A percentile compares a stretch with the other conserved stretches of the same genome.
phyloP scores from a whole-genome alignment of 495 filamentous ascomycete species.

The Hyaloscypha variabilis region DNA sequence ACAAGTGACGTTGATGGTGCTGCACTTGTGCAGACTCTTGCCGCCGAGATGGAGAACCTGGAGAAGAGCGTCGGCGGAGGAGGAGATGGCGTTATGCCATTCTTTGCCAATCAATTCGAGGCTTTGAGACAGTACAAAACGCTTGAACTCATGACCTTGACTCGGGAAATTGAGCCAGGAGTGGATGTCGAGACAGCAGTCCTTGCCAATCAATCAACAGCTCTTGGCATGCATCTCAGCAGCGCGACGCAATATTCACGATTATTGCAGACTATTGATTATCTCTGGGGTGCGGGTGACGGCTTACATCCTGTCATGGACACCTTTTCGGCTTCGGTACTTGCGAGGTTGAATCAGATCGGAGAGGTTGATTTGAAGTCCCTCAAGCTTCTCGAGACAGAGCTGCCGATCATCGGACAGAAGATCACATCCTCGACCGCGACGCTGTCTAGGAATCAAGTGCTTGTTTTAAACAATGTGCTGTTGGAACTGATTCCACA shows the following conservation, averaged over 20 bases:
- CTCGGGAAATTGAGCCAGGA: background rate
- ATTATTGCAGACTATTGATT: constrained; percentile 45
- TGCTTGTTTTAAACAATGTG: constrained; percentile 19
- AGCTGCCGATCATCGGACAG: constrained; percentile 63
- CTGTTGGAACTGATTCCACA: constrained; percentile 13
- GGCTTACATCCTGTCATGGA: constrained; percentile 51
- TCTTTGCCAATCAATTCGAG: constrained; percentile 70
- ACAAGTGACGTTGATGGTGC: constrained; percentile 44
- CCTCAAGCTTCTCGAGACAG: constrained; percentile 65
- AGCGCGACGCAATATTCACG: constrained; percentile 39
- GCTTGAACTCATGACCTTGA: background rate
- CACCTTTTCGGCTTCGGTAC: constrained; percentile 54
- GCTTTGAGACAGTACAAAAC: constrained; percentile 40
- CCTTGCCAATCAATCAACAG: constrained; percentile 48
- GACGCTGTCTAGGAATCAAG: constrained; percentile 21
- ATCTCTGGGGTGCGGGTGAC: constrained; percentile 39
- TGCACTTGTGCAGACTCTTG: constrained; percentile 51
- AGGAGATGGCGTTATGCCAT: constrained; percentile 44
- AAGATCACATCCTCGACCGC: constrained; percentile 47
- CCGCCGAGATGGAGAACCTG: constrained; percentile 58
- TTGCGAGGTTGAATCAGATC: constrained; percentile 57
- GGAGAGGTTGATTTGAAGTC: constrained; percentile 59
- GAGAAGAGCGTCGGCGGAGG: constrained; percentile 46
- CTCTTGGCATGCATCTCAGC: constrained; percentile 45
- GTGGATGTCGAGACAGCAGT: constrained; percentile 36